These are phyloP conservation scores for Fusarium odoratissimum DNA, from an alignment of 2,329 filamentous ascomycete species.

Conservation along the genomic window DNA sequence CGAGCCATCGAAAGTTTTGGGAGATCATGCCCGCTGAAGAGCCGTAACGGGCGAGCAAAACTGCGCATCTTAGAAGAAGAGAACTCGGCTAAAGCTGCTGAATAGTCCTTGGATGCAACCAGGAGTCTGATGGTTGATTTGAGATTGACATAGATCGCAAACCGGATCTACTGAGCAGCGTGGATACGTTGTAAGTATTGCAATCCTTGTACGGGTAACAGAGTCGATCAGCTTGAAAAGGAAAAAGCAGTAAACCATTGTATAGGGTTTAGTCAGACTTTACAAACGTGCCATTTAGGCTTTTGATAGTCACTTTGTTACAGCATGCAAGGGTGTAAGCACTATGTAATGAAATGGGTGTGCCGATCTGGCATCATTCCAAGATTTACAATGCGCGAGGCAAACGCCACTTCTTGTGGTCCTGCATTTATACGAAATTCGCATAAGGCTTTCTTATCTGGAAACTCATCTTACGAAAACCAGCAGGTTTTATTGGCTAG, in stretches of 20 bases:
- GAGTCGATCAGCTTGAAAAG: not conserved
- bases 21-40: not conserved
- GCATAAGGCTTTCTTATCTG: not conserved
- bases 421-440: not conserved
- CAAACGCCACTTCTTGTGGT: not conserved
- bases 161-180: not conserved
- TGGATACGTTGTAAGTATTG: rapidly evolving
- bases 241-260: not conserved
- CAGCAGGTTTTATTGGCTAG: not conserved
- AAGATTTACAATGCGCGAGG: not conserved
- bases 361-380: not conserved
- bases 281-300: not conserved
- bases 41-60: not conserved
- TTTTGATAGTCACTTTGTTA: no score
- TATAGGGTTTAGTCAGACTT: not conserved
- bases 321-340: not conserved
- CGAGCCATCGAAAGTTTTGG: rapidly evolving
- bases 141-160: not conserved
- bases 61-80: not conserved
- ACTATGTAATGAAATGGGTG: not conserved
- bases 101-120: not conserved
- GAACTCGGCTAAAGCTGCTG: rapidly evolving
- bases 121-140: no score
- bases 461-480: rapidly evolving
- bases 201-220: not conserved